Conservation (phyloP, 106 monocot species). For the Dendrobium catenatum region DNA sequence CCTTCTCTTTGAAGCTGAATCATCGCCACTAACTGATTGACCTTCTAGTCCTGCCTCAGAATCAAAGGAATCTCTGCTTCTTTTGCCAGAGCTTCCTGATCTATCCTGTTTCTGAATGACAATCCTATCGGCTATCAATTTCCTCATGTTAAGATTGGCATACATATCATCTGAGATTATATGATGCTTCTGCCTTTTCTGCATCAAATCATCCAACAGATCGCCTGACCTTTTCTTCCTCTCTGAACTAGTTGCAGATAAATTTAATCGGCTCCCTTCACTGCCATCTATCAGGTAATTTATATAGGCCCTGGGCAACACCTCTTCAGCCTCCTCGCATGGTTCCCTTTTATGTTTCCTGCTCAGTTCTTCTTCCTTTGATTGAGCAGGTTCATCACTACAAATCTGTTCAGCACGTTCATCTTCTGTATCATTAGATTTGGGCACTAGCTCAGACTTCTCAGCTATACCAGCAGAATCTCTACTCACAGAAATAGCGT, state of each 20-base stretch:
- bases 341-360: neutral
- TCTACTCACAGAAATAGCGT: neutral
- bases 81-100: slow-evolving; percentile 22
- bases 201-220: neutral
- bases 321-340: neutral
- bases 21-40: neutral
- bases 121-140: neutral
- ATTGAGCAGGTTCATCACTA: neutral
- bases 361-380: neutral
- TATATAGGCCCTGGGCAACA: neutral
- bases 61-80: slow-evolving; percentile 15
- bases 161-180: neutral
- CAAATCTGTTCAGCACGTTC: neutral
- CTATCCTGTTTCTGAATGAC: slow-evolving; percentile 9
- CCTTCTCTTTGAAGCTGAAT: slow-evolving; percentile 12
- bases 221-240: slow-evolving; percentile 2
- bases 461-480: neutral
- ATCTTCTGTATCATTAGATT: neutral
- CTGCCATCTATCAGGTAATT: neutral
- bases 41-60: neutral
- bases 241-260: neutral
- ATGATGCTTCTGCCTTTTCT: neutral
- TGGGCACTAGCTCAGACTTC: neutral
- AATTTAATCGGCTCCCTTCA: neutral
- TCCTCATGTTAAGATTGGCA: neutral